Evolutionary conservation across 352 stramenopile genomes (phyloP), one percentile per base, ranked within the genome.

Genomic region (Pythium brachiatum): DNA sequence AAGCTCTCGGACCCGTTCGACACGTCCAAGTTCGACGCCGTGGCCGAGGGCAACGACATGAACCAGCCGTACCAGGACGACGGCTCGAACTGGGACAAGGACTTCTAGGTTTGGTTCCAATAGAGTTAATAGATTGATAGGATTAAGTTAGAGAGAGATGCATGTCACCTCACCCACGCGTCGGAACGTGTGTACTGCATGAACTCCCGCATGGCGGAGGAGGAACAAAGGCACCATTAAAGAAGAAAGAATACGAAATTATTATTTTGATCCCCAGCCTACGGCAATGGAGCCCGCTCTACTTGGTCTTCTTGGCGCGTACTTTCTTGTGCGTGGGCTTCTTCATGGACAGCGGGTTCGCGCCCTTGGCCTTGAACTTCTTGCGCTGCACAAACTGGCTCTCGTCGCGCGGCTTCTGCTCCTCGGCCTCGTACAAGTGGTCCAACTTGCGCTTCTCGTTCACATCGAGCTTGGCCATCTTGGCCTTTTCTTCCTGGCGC

Each of bases 361-460:
- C 83, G 15, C 67, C 83, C 54, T 89, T 90, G 0, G 86, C 83
- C 27, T 78, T 73, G 32, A 77, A 76, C 60, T 82, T 81, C 58
- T 73, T 81, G 25, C 81, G 70, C 36, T 53, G 38, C 9, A 58
- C 31, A 57, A 76, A 58, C 29, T 74, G 59, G 0, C 69, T 52
- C 25, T 64, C 53, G 0, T 60, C 36, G 5, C 60, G 32, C 5
- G 59, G 29, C 7, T 65, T 44, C 1, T 56, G 13, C 0, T 61
- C 58, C 4, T 59, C 64, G 7, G 65, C 57, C 13, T 52, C 34
- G 47, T 53, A 32, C 18, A 92, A 74, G 57, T 72, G 67, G 7
- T 92, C 75, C 23, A 95, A 70, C 48, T 90, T 90, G 62, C 78
- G 78, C 69, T 90, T 92, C 64, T 93, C 86, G 59, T 85, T 82